Evolutionary conservation across 768 basidiomycete genomes (phyloP), one percentile per base, ranked within the genome.

Genomic region (Xerocomus spinulosus): DNA sequence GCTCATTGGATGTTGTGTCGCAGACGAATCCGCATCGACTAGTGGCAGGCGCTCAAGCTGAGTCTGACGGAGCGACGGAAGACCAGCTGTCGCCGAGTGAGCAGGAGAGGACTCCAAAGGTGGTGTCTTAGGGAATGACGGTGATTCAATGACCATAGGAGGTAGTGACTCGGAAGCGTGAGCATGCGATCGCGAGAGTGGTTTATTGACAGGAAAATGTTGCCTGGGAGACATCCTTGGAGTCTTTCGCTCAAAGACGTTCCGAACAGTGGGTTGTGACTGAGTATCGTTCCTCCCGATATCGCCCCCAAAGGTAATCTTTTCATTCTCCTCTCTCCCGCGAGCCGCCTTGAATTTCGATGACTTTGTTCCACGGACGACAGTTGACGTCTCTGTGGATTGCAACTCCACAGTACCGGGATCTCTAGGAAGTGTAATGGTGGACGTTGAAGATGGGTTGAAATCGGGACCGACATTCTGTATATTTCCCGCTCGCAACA

Each of bases 391-490:
- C 17, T 13, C 38, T 30, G 9, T 24, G 6, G 23, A 34, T 39
- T 46, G 15, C 6, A 47, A 32, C 25, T 45, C 44, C 14, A 26
- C n/a, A 2, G 12, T 15, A 18, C 43, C 41, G 20, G 35, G 10
- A 18, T 23, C n/a, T 18, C 9, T 12, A 10, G 35, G 47, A 41
- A 41, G 9, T 20, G 29, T 4, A 18, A 28, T 5, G 26, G 20
- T 32, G 24, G 54, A 39, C 42, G 33, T 23, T 32, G 52, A 30
- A 8, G 51, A 35, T 38, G 51, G 33, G 9, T 43, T 56, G 12
- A 71, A 70, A 50, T 75, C 64, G 6, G 78, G 76, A 18, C 81
- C 82, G 20, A 73, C 56, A 54, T 83, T 83, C 44, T 77, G 74
- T 14, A 81, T 61, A 44, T 73, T 69, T 20, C 79, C 79, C 52